phyloP scores from a whole-genome alignment of 768 basidiomycete species.

The Collybia nuda region DNA sequence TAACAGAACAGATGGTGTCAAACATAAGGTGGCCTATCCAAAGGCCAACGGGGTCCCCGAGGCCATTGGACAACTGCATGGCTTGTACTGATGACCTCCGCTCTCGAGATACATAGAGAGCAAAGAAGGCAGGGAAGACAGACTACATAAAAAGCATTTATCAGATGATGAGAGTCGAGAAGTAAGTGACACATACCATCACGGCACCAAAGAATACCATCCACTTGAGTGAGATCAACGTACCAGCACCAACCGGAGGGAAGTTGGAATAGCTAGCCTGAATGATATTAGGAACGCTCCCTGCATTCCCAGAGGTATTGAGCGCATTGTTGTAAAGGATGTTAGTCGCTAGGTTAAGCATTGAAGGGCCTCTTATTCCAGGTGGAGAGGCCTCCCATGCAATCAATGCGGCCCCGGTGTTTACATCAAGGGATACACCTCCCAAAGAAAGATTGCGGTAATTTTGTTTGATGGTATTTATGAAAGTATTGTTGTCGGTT shows the following conservation, averaged over 20 bases:
- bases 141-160: conserved; percentile 35
- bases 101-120: conserved; percentile 75
- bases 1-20: conserved; percentile 59
- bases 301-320: conserved; percentile 43
- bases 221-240: conserved; percentile 70
- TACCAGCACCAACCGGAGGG: conserved; percentile 53
- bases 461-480: conserved; percentile 47
- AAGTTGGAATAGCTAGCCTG: conserved; percentile 56
- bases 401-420: conserved; percentile 50
- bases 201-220: conserved; percentile 69
- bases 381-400: conserved; percentile 74
- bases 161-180: neutral
- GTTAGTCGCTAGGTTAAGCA: conserved; percentile 72
- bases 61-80: conserved; percentile 80
- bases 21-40: conserved; percentile 82
- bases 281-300: conserved; percentile 49
- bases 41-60: conserved; percentile 65
- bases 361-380: conserved; percentile 52
- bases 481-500: conserved; percentile 60
- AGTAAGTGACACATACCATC: conserved; percentile 47
- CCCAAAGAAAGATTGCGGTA: conserved; percentile 61
- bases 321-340: conserved; percentile 63
- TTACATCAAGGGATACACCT: conserved; percentile 61
- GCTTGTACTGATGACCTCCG: conserved; percentile 73
- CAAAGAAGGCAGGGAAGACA: conserved; percentile 81